Conservation (phyloP, 1,284 basidiomycete species). For the Sanghuangporus sanghuang region DNA sequence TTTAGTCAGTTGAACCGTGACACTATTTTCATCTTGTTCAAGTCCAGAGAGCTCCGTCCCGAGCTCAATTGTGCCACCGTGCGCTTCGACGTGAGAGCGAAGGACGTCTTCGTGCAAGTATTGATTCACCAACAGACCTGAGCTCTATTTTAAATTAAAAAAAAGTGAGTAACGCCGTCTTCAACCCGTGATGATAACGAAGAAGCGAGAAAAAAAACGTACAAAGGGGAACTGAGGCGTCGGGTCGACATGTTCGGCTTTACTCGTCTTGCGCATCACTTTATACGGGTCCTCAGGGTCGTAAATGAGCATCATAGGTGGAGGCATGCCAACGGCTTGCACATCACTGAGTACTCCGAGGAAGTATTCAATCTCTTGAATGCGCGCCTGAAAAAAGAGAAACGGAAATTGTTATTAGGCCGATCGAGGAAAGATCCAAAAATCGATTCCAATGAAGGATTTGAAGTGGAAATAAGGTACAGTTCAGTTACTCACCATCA, state of each 20-base stretch:
- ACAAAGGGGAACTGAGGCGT: constrained; percentile 13
- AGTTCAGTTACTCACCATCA: neutral
- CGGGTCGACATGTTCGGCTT: neutral
- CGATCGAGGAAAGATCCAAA: no score
- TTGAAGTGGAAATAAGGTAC: no score
- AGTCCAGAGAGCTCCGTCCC: constrained; percentile 11
- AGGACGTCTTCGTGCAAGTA: constrained; percentile 12
- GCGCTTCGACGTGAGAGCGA: constrained; percentile 11
- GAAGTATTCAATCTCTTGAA: constrained; percentile 15
- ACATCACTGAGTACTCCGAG: constrained; percentile 7
- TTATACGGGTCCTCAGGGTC: neutral
- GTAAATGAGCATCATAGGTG: constrained; percentile 1
- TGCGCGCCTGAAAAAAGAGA: constrained; percentile 10
- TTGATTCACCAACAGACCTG: constrained; percentile 6
- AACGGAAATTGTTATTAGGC: no score
- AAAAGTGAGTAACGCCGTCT: neutral
- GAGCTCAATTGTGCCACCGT: constrained; percentile 14
- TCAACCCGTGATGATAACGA: neutral
- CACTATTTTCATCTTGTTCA: constrained; percentile 13
- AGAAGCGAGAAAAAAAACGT: neutral
- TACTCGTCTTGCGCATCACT: neutral
- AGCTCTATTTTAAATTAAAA: neutral
- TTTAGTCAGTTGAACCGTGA: constrained; percentile 4
- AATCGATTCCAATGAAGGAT: neutral
- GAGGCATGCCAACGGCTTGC: neutral